Conservation (phyloP, 2,329 filamentous ascomycete species). For the Dactylonectria macrodidyma region DNA sequence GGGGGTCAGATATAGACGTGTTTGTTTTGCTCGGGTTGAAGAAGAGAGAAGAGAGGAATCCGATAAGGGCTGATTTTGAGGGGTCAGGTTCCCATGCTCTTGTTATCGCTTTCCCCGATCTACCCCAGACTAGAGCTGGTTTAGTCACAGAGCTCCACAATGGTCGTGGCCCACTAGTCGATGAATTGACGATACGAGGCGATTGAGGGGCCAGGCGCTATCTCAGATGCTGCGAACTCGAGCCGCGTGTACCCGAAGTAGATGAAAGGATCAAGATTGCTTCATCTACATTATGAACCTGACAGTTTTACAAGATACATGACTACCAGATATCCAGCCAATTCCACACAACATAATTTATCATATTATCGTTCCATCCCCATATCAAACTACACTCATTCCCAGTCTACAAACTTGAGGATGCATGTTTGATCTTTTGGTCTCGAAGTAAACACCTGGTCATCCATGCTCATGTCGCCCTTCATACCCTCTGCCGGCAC, state of each 20-base stretch:
- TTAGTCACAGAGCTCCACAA: too few relatives aligned
- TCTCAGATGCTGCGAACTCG: too few relatives aligned
- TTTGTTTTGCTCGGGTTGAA: background rate
- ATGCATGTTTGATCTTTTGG: conserved; percentile 37
- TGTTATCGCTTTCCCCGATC: background rate
- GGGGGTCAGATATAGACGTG: too few relatives aligned
- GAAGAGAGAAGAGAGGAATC: background rate
- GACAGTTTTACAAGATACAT: background rate
- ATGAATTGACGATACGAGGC: too few relatives aligned
- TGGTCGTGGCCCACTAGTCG: too few relatives aligned
- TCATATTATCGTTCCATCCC: background rate
- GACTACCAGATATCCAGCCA: background rate
- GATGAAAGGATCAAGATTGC: background rate
- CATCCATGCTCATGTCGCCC: conserved; percentile 36
- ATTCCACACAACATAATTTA: background rate
- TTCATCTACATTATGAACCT: background rate
- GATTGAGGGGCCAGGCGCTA: too few relatives aligned
- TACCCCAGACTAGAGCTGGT: too few relatives aligned
- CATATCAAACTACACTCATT: background rate
- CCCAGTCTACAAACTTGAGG: conserved; percentile 32
- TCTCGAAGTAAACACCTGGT: conserved; percentile 38
- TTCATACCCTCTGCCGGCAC: conserved; percentile 11
- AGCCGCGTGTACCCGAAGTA: too few relatives aligned
- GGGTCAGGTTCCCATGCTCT: background rate
- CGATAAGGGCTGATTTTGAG: background rate